Conservation (phyloP, 202 grass and related monocot genomes). For the Carex arenaria region DNA sequence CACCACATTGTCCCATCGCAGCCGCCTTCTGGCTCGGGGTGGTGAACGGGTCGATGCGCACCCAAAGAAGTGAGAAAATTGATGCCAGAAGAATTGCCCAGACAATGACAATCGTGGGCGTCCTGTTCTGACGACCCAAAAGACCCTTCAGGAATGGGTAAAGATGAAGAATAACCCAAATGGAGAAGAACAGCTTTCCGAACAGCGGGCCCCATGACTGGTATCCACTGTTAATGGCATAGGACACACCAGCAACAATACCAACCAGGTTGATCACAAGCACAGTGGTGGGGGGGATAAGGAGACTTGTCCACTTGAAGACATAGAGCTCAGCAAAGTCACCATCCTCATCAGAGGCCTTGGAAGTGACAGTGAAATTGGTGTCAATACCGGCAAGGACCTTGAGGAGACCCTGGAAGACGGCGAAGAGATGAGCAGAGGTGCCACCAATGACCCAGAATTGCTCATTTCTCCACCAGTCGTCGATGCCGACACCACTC, state of each 20-base stretch:
- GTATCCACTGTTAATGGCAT: constrained; percentile 93
- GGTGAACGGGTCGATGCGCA: constrained; percentile 91
- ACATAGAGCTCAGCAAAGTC: constrained; percentile 87
- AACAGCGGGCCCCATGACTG: constrained; percentile 94
- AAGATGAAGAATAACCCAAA: constrained; percentile 95
- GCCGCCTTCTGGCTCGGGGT: constrained; percentile 59
- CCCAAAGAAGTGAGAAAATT: constrained; percentile 96
- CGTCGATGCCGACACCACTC: constrained; percentile 95
- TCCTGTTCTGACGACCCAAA: constrained; percentile 86
- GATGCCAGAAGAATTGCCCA: constrained; percentile 90
- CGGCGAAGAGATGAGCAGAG: constrained; percentile 87
- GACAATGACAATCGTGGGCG: constrained; percentile 80
- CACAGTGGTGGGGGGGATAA: constrained; percentile 79
- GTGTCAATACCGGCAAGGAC: constrained; percentile 87
- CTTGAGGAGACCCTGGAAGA: constrained; percentile 93
- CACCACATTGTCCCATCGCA: constrained; percentile 69
- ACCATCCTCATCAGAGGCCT: constrained; percentile 80
- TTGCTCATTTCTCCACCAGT: constrained; percentile 99
- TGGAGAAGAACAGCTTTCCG: constrained; percentile 84
- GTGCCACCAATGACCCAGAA: constrained; percentile 99
- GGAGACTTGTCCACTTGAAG: constrained; percentile 92
- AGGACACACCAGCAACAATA: constrained; percentile 87
- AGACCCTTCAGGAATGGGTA: constrained; percentile 97
- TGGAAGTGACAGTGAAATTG: constrained; percentile 94
- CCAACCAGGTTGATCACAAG: constrained; percentile 88